Conservation (phyloP, 2,329 filamentous ascomycete genomes). For the Capronia epimyces region DNA sequence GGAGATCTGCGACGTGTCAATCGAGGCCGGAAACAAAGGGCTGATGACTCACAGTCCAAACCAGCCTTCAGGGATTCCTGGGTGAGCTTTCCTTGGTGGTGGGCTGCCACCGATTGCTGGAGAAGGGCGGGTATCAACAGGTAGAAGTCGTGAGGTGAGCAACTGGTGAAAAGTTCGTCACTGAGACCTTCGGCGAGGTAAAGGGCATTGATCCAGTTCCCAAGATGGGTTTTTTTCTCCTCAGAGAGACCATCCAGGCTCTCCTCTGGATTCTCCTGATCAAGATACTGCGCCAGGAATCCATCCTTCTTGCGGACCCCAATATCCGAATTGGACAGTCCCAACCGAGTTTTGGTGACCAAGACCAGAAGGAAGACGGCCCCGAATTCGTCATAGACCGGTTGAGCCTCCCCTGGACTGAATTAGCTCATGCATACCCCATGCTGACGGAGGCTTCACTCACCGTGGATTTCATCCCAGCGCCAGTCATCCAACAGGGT, state of each 20-base stretch:
- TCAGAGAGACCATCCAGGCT: constrained; percentile 49
- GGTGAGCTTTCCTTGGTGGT: constrained; percentile 50
- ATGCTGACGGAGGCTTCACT: not conserved
- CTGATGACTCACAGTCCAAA: constrained; percentile 51
- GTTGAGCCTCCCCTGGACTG: constrained; percentile 52
- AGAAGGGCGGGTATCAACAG: constrained; percentile 58
- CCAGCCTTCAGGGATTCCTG: constrained; percentile 57
- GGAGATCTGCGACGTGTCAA: constrained; percentile 44
- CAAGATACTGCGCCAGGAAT: constrained; percentile 53
- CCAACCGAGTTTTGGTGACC: constrained; percentile 54
- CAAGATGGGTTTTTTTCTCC: constrained; percentile 53
- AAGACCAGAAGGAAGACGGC: constrained; percentile 56
- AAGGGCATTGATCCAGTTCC: constrained; percentile 56
- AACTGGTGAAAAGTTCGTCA: constrained; percentile 60
- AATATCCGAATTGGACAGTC: constrained; percentile 48
- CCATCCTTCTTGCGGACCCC: constrained; percentile 47
- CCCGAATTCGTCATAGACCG: constrained; percentile 62
- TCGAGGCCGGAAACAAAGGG: not conserved
- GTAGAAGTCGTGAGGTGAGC: constrained; percentile 61
- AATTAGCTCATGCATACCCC: constrained; percentile 25
- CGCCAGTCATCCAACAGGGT: constrained; percentile 57
- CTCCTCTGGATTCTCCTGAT: constrained; percentile 42
- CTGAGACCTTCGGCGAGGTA: constrained; percentile 59
- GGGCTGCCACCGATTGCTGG: constrained; percentile 55
- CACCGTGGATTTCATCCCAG: constrained; percentile 59